Evolutionary conservation across 1,139 yeast species (phyloP).

Genomic region (Meyerozyma elateridarum): DNA sequence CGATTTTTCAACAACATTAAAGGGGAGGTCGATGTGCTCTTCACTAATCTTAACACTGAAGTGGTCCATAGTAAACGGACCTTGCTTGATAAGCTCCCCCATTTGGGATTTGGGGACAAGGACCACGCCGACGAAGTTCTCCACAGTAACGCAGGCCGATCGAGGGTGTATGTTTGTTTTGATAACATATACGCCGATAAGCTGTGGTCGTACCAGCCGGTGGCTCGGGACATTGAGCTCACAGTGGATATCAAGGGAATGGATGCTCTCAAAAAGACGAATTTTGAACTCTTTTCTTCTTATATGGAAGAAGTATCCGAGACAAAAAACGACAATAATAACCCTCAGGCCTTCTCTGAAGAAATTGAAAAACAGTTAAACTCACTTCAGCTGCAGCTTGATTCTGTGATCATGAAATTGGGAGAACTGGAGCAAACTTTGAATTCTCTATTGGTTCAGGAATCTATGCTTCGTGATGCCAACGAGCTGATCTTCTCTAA

Average conservation of each 20-base stretch:
- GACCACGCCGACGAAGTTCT: constrained; percentile 14
- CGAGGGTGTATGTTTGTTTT: constrained; percentile 37
- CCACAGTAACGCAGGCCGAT: constrained; percentile 22
- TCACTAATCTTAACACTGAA: constrained; percentile 30
- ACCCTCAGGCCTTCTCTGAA: constrained; percentile 7
- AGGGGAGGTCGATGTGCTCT: constrained; percentile 28
- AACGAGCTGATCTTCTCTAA: constrained; percentile 37
- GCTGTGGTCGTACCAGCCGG: constrained; percentile 40
- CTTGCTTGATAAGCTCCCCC: constrained; percentile 9
- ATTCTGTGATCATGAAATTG: constrained; percentile 27
- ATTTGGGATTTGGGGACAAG: constrained; percentile 8
- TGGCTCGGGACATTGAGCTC: constrained; percentile 28
- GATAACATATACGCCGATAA: constrained; percentile 40
- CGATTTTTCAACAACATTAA: constrained; percentile 28
- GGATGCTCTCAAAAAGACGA: constrained; percentile 28
- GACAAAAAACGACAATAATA: constrained; percentile 6
- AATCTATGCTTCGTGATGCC: constrained; percentile 31
- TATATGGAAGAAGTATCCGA: constrained; percentile 24
- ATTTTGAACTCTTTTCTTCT: constrained; percentile 33
- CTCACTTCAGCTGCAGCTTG: constrained; percentile 27
- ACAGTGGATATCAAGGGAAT: constrained; percentile 33
- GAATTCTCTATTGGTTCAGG: constrained; percentile 29
- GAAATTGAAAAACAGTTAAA: constrained; percentile 27
- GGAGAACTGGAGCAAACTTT: constrained; percentile 24
- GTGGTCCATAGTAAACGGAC: neutral